Evolutionary conservation across 2,329 filamentous ascomycete genomes (phyloP), one percentile per base, ranked within the genome.

Genomic region (Colletotrichum gloeosporioides): DNA sequence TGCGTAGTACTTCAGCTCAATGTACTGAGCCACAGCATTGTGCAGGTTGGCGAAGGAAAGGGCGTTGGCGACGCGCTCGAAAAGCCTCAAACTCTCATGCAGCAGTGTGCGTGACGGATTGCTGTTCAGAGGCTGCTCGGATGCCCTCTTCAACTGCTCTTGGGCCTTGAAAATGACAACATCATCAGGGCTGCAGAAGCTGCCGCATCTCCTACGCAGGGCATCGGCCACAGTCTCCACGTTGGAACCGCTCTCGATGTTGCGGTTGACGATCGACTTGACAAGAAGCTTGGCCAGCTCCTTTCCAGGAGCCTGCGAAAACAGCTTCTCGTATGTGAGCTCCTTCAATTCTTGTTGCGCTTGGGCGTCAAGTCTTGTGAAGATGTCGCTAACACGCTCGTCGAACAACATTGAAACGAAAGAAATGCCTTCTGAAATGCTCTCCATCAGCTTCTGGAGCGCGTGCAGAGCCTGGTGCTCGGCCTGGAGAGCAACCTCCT

Each of bases 161-260:
- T 99, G 96, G 0, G 97, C 97, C 85, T 98, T 99, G 92, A 99
- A 99, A 79, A 98, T 96, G 78, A 99, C 93, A 3, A 99, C 97
- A 86, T 99, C 97, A 78, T 99, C 96, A 1, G 96, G 93, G 81
- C 96, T 98, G 84, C 97, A 99, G 90, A 99, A 99, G 85, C 95
- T 98, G 77, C 97, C 98, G 80, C 97, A 99, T 80, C 96, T 92
- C 80, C 97, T 91, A 63, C 97, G 92, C 66, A 99, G 87, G n/a
- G 96, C 95, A 84, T 99, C 97, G 0, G 97, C 96, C 29, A 99
- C 96, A 0, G 96, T 98, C 86, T 99, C 98, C 25, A 99, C 96
- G 78, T 99, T 99, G 6, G 96, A 96, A 12, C 98, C 97, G 81
- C 95, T 98, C 74, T 96, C 95, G 80, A 99, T 99, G 84, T 98